phyloP scores from a whole-genome alignment of 352 stramenopile species.

The Pythium monospermum region DNA sequence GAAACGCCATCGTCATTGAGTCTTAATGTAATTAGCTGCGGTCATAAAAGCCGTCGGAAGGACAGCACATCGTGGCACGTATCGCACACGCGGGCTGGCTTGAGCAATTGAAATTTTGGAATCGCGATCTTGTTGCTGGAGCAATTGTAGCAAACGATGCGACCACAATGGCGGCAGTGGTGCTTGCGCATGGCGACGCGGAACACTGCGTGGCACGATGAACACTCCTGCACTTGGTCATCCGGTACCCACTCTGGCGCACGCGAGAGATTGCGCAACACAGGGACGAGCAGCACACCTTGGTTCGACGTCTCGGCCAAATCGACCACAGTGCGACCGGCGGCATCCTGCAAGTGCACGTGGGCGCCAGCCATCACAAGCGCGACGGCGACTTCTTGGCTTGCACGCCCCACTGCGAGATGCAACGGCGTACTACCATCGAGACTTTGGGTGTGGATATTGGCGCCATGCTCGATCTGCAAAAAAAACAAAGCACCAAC shows the following conservation, averaged over 20 bases:
- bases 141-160: conserved; percentile 84
- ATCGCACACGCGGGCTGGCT: conserved; percentile 71
- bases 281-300: conserved; percentile 70
- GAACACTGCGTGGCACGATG: conserved; percentile 68
- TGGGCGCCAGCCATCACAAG: conserved; percentile 71
- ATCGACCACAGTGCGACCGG: conserved; percentile 76
- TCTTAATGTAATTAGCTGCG: neutral
- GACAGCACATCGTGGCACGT: conserved; percentile 82
- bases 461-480: conserved; percentile 75
- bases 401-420: conserved; percentile 68
- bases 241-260: conserved; percentile 61
- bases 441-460: conserved; percentile 77
- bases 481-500: neutral
- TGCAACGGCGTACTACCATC: conserved; percentile 83
- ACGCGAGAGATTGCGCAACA: conserved; percentile 69
- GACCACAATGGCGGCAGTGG: conserved; percentile 78
- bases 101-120: conserved; percentile 75
- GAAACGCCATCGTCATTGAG: neutral
- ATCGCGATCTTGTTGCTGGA: conserved; percentile 82
- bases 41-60: conserved; percentile 73
- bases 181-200: conserved; percentile 81
- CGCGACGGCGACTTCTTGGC: conserved; percentile 62
- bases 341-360: conserved; percentile 76
- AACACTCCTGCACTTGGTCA: conserved; percentile 66
- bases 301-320: conserved; percentile 80